Conservation (phyloP, 305 asterid genomes). For the Solanum aculeatissimum region DNA sequence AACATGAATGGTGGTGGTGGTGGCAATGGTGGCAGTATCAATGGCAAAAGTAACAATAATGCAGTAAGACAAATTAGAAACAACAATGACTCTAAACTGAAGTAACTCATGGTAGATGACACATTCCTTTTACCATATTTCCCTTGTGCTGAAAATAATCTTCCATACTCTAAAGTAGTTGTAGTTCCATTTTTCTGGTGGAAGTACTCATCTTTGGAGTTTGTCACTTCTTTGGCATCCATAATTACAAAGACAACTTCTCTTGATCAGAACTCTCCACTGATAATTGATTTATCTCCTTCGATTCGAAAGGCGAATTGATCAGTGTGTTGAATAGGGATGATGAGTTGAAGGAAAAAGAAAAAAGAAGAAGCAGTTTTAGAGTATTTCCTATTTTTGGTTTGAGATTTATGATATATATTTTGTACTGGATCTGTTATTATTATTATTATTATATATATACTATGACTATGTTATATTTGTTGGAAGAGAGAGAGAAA, state of each 20-base stretch:
- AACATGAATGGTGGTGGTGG: constrained; percentile 60
- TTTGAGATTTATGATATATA: background rate
- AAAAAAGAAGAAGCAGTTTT: background rate
- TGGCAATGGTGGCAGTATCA: constrained; percentile 62
- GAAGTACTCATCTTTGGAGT: background rate
- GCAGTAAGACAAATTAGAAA: constrained; percentile 47
- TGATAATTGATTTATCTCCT: background rate
- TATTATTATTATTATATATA: background rate
- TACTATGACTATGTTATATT: background rate
- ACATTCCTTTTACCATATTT: constrained; percentile 11
- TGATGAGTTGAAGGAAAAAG: background rate
- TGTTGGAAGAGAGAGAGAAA: background rate
- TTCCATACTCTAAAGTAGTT: constrained; percentile 6
- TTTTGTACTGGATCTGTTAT: background rate
- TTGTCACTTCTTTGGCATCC: constrained; percentile 20
- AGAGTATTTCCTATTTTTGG: background rate
- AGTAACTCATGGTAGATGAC: constrained; percentile 16
- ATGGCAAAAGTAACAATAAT: constrained; percentile 54
- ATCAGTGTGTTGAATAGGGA: background rate
- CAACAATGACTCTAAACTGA: constrained; percentile 36
- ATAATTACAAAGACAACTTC: background rate
- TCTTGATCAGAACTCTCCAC: background rate
- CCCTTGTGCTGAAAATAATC: constrained; percentile 25
- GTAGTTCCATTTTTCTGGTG: background rate
- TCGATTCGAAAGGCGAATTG: background rate